phyloP scores from a whole-genome alignment of 2,329 filamentous ascomycete genomes.

The Sarocladium strictum region DNA sequence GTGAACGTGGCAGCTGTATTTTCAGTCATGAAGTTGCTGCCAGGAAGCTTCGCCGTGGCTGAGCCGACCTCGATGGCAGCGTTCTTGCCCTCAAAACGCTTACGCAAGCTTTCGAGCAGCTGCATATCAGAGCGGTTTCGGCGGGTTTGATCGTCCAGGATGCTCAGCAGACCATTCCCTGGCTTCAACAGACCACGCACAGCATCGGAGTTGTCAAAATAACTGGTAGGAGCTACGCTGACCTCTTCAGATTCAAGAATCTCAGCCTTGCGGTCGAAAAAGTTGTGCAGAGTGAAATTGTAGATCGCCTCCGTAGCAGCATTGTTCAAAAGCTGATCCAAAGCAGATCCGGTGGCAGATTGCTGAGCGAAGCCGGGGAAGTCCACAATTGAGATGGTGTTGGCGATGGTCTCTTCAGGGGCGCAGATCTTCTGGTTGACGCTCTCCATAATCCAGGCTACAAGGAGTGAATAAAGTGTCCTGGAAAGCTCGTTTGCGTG shows the following conservation, averaged over 20 bases:
- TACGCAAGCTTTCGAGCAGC: conserved; percentile 82
- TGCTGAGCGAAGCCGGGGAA: conserved; percentile 93
- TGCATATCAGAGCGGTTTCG: conserved; percentile 85
- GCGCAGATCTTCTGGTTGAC: conserved; percentile 89
- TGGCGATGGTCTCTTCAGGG: conserved; percentile 78
- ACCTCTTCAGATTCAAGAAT: conserved; percentile 93
- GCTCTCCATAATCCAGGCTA: conserved; percentile 87
- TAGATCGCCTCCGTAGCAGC: conserved; percentile 88
- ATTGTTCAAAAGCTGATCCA: conserved; percentile 94
- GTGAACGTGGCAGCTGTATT: conserved; percentile 79
- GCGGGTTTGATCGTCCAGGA: conserved; percentile 91
- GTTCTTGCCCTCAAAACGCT: conserved; percentile 93
- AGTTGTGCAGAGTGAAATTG: conserved; percentile 88
- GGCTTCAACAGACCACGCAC: conserved; percentile 87
- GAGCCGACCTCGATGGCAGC: conserved; percentile 77
- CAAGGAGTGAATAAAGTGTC: conserved; percentile 87
- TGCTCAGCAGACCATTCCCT: conserved; percentile 87
- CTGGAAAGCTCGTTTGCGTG: conserved; percentile 93
- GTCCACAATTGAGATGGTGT: conserved; percentile 92
- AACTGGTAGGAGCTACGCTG: conserved; percentile 81
- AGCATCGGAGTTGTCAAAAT: conserved; percentile 95
- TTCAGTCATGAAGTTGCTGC: conserved; percentile 83
- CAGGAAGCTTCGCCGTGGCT: conserved; percentile 69
- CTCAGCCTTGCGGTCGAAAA: conserved; percentile 92
- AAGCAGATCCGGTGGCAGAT: conserved; percentile 71